Evolutionary conservation across 2,329 filamentous ascomycete species (phyloP), one percentile per base, ranked within the genome.

Genomic region (Fusarium setosum): DNA sequence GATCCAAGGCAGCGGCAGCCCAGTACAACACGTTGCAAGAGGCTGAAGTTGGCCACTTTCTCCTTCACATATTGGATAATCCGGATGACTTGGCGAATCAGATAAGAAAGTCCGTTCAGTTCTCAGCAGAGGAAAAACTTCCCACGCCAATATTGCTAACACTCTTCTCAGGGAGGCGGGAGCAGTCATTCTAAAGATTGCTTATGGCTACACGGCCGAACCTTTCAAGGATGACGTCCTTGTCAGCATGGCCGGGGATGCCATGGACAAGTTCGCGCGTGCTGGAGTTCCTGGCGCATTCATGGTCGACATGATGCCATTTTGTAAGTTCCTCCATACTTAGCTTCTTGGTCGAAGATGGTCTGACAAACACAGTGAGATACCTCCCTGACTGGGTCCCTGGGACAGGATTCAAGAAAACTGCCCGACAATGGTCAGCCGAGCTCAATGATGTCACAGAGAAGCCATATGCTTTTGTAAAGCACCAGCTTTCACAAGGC

Each of bases 11-110:
- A 0, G 65, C 75, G 0, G 76, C 80, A 1, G 59, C 77, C 1
- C 76, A 79, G 18, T 84, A 81, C 57, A 71, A 81, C 32, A 29
- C 58, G 0, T 32, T 83, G 1, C 81, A 85, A 57, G 80, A 85
- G 38, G 68, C 72, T 2, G 83, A 86, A 56, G 61, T 65, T 7
- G 56, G 53, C 1, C 67, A 66, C 18, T 70, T 70, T n/a, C 20
- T 70, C 1, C 17, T 68, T 1, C 61, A 68, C n/a, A 3, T 82
- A 1, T 68, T 82, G 17, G 68, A 80, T 1, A 71, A 77, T 0
- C 82, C 80, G 0, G 66, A 77, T 4, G 63, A 74, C 0, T 59
- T 83, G 13, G 34, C 77, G 1, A 57, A 79, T 5, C 82, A 85
- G 44, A 75, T 86, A 8, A 74, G 75, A 55, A 82, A 72, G 80